A percentile compares a stretch with the other conserved stretches of the same genome.
Conservation (phyloP, 805 yeast species). For the Wickerhamiella siamensis region DNA sequence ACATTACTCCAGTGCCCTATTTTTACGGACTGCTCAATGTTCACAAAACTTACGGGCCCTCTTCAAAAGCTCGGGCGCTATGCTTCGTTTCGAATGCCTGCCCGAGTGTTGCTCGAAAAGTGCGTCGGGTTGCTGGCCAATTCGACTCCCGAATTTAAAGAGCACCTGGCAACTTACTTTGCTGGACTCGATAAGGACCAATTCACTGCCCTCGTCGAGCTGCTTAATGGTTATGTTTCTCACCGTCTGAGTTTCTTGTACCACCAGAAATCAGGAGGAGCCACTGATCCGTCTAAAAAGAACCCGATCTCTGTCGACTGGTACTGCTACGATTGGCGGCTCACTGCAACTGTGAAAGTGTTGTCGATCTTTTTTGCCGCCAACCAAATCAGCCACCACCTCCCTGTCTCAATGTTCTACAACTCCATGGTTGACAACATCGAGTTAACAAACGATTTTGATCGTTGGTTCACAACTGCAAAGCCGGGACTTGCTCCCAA, state of each 20-base stretch:
- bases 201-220: constrained; percentile 44
- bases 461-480: constrained; percentile 47
- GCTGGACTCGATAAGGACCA: constrained; percentile 30
- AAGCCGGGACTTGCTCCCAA: background rate
- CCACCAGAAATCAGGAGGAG: constrained; percentile 14
- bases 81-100: constrained; percentile 20
- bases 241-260: constrained; percentile 44
- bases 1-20: constrained; percentile 18
- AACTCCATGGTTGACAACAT: constrained; percentile 71
- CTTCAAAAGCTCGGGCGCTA: constrained; percentile 18
- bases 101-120: constrained; percentile 59
- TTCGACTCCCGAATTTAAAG: constrained; percentile 28
- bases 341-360: constrained; percentile 49
- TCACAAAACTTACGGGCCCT: constrained; percentile 21
- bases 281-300: constrained; percentile 7
- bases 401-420: constrained; percentile 41
- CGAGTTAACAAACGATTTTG: constrained; percentile 66
- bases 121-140: constrained; percentile 54
- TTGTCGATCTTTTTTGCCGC: constrained; percentile 43
- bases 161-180: constrained; percentile 43
- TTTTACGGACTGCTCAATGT: constrained; percentile 19
- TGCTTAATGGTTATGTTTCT: constrained; percentile 62
- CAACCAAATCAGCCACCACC: constrained; percentile 25
- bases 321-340: constrained; percentile 74
- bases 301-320: constrained; percentile 30